Evolutionary conservation across 2,329 filamentous ascomycete genomes (phyloP), one percentile per base, ranked within the genome.

Genomic region (Helotiales sp.): DNA sequence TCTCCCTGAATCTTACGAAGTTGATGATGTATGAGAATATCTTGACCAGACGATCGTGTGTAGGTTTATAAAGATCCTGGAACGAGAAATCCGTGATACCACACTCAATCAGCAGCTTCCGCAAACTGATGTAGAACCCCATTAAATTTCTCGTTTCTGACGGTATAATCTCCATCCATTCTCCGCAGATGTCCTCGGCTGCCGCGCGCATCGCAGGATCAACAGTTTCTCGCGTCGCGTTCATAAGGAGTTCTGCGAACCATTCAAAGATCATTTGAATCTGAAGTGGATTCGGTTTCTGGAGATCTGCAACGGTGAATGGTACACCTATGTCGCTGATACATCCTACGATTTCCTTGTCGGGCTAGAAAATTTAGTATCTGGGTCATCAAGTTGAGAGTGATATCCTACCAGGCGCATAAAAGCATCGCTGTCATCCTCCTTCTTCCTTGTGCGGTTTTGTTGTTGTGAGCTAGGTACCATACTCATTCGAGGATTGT

Each of bases 21-120:
- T 99, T 99, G 79, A 99, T 99, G 63, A 98, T 84, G 75, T 97
- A 97, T 64, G 91, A 96, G 73, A 99, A 95, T 69, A 98, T 96
- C 77, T 95, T 96, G 69, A 93, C 89, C 13, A 98, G 82, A 44
- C 95, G 89, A 57, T 91, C 89, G 71, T 96, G 90, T 1, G 91
- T 96, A 15, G 95, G 95, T 72, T 89, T 89, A 72, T 96, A 93
- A 5, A 99, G 79, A 73, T 99, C 95, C 59, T 87, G 87, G 75
- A 98, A 96, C 33, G 89, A 91, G 69, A 99, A 96, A 74, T 99
- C 95, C 61, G 87, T 88, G 66, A 99, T 90, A 47, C 92, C 92
- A 72, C 95, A 98, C 79, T 93, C 91, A 58, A 86, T 77, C 66
- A 99, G 79, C 67, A 99, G 79, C 62, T 85, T 86, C 52, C 90